Percentiles rank a stretch among this genome's conserved stretches.
Conservation (phyloP, 2,329 filamentous ascomycete genomes). For the Blastomyces gilchristii region DNA sequence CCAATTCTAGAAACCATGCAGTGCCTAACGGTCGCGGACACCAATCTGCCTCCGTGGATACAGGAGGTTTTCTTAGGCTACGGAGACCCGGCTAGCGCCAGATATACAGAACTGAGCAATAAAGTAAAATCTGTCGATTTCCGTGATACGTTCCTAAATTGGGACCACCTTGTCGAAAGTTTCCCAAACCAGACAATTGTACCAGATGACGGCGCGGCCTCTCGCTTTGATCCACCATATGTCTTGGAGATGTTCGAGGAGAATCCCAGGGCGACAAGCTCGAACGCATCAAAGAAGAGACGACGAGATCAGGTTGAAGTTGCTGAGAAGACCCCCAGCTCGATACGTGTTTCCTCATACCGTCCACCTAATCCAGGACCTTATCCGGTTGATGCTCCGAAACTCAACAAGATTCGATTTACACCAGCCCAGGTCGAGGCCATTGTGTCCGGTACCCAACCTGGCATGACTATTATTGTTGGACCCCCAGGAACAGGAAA, state of each 20-base stretch:
- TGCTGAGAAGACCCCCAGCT: conserved; percentile 51
- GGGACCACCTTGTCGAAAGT: conserved; percentile 85
- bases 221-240: conserved; percentile 78
- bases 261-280: conserved; percentile 39
- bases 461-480: conserved; percentile 85
- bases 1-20: conserved; percentile 86
- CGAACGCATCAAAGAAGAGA: conserved; percentile 72
- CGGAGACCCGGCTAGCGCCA: conserved; percentile 80
- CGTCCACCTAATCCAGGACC: conserved; percentile 80
- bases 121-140: conserved; percentile 73
- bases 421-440: conserved; percentile 86
- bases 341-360: conserved; percentile 78
- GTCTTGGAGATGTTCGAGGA: conserved; percentile 60
- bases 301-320: conserved; percentile 65
- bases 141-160: conserved; percentile 88
- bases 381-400: conserved; percentile 75
- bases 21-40: conserved; percentile 71
- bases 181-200: conserved; percentile 81
- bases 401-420: conserved; percentile 73
- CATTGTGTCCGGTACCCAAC: conserved; percentile 86
- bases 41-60: conserved; percentile 80
- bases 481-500: conserved; percentile 95
- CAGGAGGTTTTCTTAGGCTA: conserved; percentile 97
- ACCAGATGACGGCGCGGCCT: conserved; percentile 58
- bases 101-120: conserved; percentile 72